Percentiles rank a stretch among this genome's conserved stretches.
Evolutionary conservation across 169 alveolate species (phyloP).

Genomic region (Amoebophrya sp.): DNA sequence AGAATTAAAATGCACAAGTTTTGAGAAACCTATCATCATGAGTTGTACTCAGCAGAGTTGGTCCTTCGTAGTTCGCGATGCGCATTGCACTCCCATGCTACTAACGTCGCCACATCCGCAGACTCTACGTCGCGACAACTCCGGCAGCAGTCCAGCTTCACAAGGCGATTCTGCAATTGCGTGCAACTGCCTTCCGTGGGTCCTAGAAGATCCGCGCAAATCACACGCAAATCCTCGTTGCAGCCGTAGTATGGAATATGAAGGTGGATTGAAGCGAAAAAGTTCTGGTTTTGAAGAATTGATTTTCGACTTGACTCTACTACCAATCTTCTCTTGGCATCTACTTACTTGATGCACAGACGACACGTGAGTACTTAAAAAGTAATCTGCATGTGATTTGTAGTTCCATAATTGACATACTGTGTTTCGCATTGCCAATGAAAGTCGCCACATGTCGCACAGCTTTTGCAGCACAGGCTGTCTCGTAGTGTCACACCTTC

Average conservation of each 20-base stretch:
- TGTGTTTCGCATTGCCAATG: neutral
- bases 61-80: neutral
- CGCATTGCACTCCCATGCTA: neutral
- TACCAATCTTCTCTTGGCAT: too few relatives aligned
- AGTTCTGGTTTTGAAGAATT: too few relatives aligned
- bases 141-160: slow-evolving; percentile 28
- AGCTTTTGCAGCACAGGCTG: neutral
- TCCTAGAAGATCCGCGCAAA: neutral
- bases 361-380: neutral
- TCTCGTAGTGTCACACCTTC: neutral
- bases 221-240: slow-evolving; percentile 1
- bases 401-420: neutral
- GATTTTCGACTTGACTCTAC: too few relatives aligned
- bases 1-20: too few relatives aligned
- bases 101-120: neutral
- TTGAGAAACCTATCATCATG: too few relatives aligned
- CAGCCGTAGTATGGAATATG: neutral
- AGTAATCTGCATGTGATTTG: neutral
- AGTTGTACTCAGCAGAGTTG: too few relatives aligned
- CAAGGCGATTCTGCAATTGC: neutral
- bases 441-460: neutral
- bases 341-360: too few relatives aligned
- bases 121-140: neutral
- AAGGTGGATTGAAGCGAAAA: too few relatives aligned
- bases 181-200: neutral